Evolutionary conservation across 805 yeast species (phyloP), one percentile per base, ranked within the genome.

Genomic region (Saccharomycopsis oosterbeekiorum): DNA sequence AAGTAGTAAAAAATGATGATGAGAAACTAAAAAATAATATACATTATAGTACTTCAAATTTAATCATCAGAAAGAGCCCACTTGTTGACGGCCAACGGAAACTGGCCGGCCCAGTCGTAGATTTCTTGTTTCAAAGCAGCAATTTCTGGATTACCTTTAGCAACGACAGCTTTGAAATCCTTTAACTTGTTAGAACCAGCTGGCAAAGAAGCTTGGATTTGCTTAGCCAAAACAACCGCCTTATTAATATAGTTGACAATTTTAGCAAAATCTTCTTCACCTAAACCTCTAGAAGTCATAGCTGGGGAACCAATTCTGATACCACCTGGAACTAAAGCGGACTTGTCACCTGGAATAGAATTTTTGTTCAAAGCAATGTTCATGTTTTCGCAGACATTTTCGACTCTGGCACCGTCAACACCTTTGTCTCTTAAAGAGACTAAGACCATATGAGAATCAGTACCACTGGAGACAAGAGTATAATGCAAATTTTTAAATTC

Each of bases 281-380:
- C 83, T 71, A 93, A 86, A 56, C 97, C 97, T 78, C 99, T 86
- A 59, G 97, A 90, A 61, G 97, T 87, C 98, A 93, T 93, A 56
- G 98, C 98, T 62, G 99, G 99, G 17, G 98, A 89, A 69, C 99
- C 99, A 64, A 93, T 87, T 79, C 99, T 88, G 67, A 93, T 79
- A 69, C 99, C 99, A 64, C 96, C 89, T 70, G 99, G 99, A 73
- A 89, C 90, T 64, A 93, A 80, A 40, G 99, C 99, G 55, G 97
- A 89, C 75, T 84, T 87, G 76, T 93, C 99, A 69, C 97, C 96
- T 64, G 97, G 97, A 67, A 93, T 88, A 58, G 98, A 87, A 81
- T 93, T 93, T 77, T 93, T 93, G 80, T 93, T 93, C 66, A 92
- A 88, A 57, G 98, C 97, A 73, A 93, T 90, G 80, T 92, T 92